A percentile compares a stretch with the other conserved stretches of the same genome.
These are phyloP conservation scores for Glycine tomentella DNA, from an alignment of 306 rosid genomes.

Conservation along the genomic window DNA sequence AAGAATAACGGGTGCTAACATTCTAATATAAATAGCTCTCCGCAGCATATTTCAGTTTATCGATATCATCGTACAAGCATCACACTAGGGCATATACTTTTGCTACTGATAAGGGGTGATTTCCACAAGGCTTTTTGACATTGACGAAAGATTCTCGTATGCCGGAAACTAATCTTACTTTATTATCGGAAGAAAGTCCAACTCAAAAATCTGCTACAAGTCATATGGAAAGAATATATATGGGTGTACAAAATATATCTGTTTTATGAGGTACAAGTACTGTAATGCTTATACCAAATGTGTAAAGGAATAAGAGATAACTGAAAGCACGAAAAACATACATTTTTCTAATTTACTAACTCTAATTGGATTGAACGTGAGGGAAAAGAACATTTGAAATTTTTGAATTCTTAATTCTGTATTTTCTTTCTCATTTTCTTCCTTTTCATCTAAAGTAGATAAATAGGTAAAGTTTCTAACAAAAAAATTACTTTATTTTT, in stretches of 20 bases:
- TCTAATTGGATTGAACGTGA: no score
- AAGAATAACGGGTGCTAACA: no score
- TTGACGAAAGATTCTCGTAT: constrained; percentile 31
- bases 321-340: no score
- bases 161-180: constrained; percentile 36
- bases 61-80: constrained; percentile 25
- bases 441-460: no score
- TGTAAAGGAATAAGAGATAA: neutral
- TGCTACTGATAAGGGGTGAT: constrained; percentile 43
- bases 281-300: neutral
- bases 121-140: constrained; percentile 49
- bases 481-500: no score
- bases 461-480: no score
- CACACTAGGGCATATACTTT: constrained; percentile 3
- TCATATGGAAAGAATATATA: neutral
- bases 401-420: no score
- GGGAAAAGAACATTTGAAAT: no score
- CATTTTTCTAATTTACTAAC: no score
- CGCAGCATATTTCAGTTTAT: neutral
- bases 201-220: neutral
- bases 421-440: no score
- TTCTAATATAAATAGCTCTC: neutral
- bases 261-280: neutral
- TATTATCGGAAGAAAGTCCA: neutral
- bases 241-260: neutral